Evolutionary conservation across 2,329 filamentous ascomycete species (phyloP).

Genomic region (Cladophialophora yegresii): DNA sequence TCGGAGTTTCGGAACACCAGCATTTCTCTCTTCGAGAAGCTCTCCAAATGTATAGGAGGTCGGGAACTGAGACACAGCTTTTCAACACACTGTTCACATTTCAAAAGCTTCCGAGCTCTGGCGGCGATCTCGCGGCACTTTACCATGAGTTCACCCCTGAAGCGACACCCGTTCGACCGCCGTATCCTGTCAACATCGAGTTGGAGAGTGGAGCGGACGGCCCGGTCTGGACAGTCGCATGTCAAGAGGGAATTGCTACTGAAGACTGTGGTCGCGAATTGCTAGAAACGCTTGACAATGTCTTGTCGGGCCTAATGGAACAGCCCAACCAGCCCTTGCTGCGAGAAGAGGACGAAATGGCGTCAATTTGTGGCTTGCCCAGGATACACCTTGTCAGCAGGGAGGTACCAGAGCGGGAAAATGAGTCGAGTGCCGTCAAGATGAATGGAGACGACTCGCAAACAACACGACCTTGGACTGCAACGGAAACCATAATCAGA

Average conservation of each 20-base stretch:
- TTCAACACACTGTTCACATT: conserved; percentile 69
- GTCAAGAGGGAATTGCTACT: conserved; percentile 60
- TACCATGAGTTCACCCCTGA: conserved; percentile 58
- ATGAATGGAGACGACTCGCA: neutral
- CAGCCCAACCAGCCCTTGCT: conserved; percentile 56
- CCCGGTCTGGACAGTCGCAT: conserved; percentile 72
- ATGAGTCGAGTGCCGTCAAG: neutral
- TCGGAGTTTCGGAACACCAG: conserved; percentile 68
- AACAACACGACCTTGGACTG: conserved; percentile 36
- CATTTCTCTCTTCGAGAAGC: conserved; percentile 75
- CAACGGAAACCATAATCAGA: conserved; percentile 47
- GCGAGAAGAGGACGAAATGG: neutral
- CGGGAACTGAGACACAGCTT: conserved; percentile 43
- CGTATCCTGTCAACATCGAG: conserved; percentile 81
- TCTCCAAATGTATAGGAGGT: conserved; percentile 54
- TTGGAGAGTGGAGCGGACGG: conserved; percentile 63
- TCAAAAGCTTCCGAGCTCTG: conserved; percentile 55
- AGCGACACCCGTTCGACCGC: conserved; percentile 66
- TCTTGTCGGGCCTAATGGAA: conserved; percentile 60
- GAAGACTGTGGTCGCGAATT: conserved; percentile 53
- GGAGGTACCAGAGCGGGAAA: too few species aligned
- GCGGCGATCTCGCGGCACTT: conserved; percentile 43
- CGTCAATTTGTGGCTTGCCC: conserved; percentile 66
- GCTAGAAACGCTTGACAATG: conserved; percentile 60
- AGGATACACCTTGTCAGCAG: conserved; percentile 1